These are phyloP conservation scores for Populus euphratica DNA, from an alignment of 345 rosid species.

Conservation along the genomic window DNA sequence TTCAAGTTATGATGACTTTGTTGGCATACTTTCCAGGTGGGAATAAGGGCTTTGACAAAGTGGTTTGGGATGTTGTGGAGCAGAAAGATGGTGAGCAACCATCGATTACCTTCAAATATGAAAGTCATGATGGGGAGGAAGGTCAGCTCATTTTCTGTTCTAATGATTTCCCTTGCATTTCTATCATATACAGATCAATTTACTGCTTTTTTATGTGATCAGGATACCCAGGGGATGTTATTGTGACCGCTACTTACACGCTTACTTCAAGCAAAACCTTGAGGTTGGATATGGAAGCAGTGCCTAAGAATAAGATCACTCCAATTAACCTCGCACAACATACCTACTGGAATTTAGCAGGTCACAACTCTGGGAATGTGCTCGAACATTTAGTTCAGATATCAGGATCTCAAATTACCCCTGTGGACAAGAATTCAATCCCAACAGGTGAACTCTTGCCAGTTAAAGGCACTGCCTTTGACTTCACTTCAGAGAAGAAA, in stretches of 20 bases:
- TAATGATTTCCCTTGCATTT: neutral
- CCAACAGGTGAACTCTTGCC: slow-evolving; percentile 76
- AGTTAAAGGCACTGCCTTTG: slow-evolving; percentile 67
- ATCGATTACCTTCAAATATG: slow-evolving; percentile 68
- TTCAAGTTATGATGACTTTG: neutral
- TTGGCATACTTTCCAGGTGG: slow-evolving; percentile 48
- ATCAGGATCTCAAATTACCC: slow-evolving; percentile 66
- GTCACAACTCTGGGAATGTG: slow-evolving; percentile 64
- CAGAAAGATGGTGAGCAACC: slow-evolving; percentile 56
- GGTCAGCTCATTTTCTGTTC: slow-evolving; percentile 31
- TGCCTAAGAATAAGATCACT: slow-evolving; percentile 61
- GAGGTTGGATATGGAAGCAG: slow-evolving; percentile 81
- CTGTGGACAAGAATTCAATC: slow-evolving; percentile 67
- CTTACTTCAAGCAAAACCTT: slow-evolving; percentile 57
- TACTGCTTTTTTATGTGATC: neutral
- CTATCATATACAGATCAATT: neutral
- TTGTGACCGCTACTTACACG: slow-evolving; percentile 63
- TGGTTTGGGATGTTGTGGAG: slow-evolving; percentile 66
- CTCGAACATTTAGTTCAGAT: slow-evolving; percentile 71
- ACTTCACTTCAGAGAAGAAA: slow-evolving; percentile 67
- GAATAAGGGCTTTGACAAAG: slow-evolving; percentile 74
- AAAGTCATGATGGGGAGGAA: slow-evolving; percentile 75
- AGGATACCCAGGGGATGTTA: slow-evolving; percentile 79
- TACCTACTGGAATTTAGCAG: slow-evolving; percentile 81
- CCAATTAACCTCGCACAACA: slow-evolving; percentile 80